Evolutionary conservation across 805 yeast species (phyloP).

Genomic region (Candida insectalens): DNA sequence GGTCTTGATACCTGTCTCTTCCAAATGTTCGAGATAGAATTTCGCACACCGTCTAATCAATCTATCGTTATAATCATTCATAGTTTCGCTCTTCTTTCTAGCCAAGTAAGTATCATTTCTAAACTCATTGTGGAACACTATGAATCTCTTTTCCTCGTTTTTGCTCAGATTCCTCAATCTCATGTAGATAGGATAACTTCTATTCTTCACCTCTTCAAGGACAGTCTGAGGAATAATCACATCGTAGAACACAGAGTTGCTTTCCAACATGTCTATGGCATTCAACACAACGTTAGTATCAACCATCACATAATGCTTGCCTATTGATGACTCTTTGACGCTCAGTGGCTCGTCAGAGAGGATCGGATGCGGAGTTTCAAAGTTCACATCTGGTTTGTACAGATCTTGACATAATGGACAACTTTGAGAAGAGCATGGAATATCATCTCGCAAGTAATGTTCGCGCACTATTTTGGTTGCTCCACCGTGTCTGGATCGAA

Average conservation of each 20-base stretch:
- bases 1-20: slow-evolving; percentile 30
- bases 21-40: slow-evolving; percentile 67
- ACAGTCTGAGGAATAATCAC: slow-evolving; percentile 94
- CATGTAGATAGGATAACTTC: slow-evolving; percentile 80
- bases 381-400: slow-evolving; percentile 54
- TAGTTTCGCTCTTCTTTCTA: slow-evolving; percentile 57
- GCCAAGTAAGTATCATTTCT: slow-evolving; percentile 56
- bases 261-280: slow-evolving; percentile 86
- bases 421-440: slow-evolving; percentile 74
- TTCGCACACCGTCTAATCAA: slow-evolving; percentile 69
- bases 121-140: slow-evolving; percentile 92
- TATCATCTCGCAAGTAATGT: slow-evolving; percentile 85
- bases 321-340: slow-evolving; percentile 31
- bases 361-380: slow-evolving; percentile 56
- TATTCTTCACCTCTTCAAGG: slow-evolving; percentile 82
- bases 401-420: slow-evolving; percentile 55
- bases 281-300: slow-evolving; percentile 85
- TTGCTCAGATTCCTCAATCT: slow-evolving; percentile 72
- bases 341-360: slow-evolving; percentile 52
- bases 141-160: slow-evolving; percentile 69
- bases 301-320: slow-evolving; percentile 71
- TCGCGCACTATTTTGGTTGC: slow-evolving; percentile 90
- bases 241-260: slow-evolving; percentile 66
- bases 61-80: slow-evolving; percentile 86
- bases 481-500: slow-evolving; percentile 80